Percentiles rank a stretch among this genome's conserved stretches.
Conservation (phyloP, 345 rosid genomes). For the Populus ilicifolia region DNA sequence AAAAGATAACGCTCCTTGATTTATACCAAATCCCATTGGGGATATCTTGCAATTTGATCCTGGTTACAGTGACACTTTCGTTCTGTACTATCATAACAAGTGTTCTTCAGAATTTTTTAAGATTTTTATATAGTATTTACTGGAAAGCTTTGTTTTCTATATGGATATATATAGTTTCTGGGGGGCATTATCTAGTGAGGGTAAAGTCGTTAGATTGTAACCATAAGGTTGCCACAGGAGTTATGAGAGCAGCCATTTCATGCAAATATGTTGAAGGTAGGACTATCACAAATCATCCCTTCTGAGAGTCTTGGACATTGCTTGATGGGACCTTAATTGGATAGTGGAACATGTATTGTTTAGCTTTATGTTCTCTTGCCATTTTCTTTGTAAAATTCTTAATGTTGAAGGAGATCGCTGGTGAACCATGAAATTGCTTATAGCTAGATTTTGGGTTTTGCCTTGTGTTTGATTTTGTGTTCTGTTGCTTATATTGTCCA, state of each 20-base stretch:
- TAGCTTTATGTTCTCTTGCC: too few relatives aligned
- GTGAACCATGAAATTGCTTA: too few relatives aligned
- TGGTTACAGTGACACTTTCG: neutral
- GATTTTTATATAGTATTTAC: neutral
- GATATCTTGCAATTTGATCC: neutral
- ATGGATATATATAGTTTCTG: neutral
- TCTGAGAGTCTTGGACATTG: neutral
- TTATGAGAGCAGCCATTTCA: neutral
- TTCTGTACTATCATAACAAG: neutral
- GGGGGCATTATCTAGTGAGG: neutral
- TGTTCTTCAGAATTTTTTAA: neutral
- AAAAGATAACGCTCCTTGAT: neutral
- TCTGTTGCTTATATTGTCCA: neutral
- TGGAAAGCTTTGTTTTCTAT: neutral
- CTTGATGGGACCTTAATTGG: neutral
- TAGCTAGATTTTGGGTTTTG: too few relatives aligned
- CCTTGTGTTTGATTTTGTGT: neutral
- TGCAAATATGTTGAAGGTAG: neutral
- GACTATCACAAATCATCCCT: neutral
- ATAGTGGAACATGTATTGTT: too few relatives aligned
- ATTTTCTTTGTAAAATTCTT: too few relatives aligned
- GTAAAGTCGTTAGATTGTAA: neutral
- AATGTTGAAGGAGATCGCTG: too few relatives aligned
- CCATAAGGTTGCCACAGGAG: neutral
- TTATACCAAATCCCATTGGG: neutral